Conservation (phyloP, 768 basidiomycete genomes). For the Exidia glandulosa region DNA sequence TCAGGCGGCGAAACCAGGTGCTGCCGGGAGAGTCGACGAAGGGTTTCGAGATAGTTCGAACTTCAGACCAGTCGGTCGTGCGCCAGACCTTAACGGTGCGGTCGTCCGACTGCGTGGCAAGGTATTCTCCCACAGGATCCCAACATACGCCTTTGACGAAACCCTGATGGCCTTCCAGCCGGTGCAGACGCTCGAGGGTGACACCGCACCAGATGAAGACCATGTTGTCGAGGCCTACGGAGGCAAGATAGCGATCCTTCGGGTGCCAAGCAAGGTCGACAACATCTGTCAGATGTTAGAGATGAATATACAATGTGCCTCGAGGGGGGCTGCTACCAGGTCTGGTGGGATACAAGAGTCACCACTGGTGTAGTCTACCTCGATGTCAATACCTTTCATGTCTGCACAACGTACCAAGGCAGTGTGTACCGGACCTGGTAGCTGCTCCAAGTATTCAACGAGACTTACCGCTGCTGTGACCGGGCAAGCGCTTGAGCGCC, state of each 20-base stretch:
- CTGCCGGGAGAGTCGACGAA: conserved; percentile 91
- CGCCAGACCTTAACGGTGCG: conserved; percentile 95
- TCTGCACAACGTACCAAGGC: too few relatives aligned
- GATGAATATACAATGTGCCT: neutral
- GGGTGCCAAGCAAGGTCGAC: conserved; percentile 94
- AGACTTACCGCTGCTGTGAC: conserved; percentile 81
- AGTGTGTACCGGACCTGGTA: too few relatives aligned
- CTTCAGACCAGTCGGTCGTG: conserved; percentile 82
- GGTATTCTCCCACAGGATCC: conserved; percentile 95
- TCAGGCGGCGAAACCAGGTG: conserved; percentile 86
- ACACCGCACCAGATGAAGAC: conserved; percentile 91
- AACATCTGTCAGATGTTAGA: conserved; percentile 77
- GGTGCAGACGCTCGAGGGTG: conserved; percentile 74
- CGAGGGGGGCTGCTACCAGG: neutral
- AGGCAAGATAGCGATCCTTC: conserved; percentile 84
- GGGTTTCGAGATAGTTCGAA: conserved; percentile 77
- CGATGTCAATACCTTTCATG: neutral
- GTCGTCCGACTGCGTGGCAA: conserved; percentile 97
- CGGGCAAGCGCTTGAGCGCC: conserved; percentile 79
- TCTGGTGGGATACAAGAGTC: neutral
- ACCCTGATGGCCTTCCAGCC: conserved; percentile 82
- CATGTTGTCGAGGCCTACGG: conserved; percentile 84
- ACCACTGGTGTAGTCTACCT: neutral
- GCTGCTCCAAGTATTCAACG: too few relatives aligned
- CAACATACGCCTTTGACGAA: conserved; percentile 99